A percentile compares a stretch with the other conserved stretches of the same genome.
These are phyloP conservation scores for Sporodiniella umbellata DNA, from an alignment of 371 early-diverging fungal species.

Conservation along the genomic window DNA sequence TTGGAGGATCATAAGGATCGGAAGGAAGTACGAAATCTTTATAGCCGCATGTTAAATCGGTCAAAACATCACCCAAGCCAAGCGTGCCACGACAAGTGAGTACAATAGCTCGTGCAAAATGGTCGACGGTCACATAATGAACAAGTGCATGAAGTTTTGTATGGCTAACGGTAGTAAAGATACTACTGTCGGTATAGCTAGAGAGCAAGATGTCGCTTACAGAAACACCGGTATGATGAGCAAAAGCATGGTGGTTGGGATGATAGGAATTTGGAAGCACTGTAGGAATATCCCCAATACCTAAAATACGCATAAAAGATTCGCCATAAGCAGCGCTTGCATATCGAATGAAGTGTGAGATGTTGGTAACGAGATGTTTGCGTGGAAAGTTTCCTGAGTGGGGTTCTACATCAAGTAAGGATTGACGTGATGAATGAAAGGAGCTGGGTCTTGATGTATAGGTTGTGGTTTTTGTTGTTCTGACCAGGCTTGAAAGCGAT, in stretches of 20 bases:
- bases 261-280: constrained; percentile 45
- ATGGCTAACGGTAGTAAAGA: constrained; percentile 24
- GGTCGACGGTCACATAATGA: constrained; percentile 85
- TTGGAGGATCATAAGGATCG: constrained; percentile 10
- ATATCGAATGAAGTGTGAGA: constrained; percentile 74
- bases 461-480: constrained; percentile 32
- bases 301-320: constrained; percentile 80
- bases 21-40: constrained; percentile 54
- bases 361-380: constrained; percentile 64
- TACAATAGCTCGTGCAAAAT: constrained; percentile 69
- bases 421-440: constrained; percentile 2
- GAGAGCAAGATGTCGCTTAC: constrained; percentile 65
- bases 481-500: constrained; percentile 29
- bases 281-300: constrained; percentile 64
- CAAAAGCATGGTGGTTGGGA: constrained; percentile 71
- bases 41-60: constrained; percentile 85
- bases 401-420: constrained; percentile 22
- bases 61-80: constrained; percentile 81
- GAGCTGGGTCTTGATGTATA: constrained; percentile 11
- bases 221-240: constrained; percentile 64
- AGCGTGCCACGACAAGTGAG: constrained; percentile 90
- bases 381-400: constrained; percentile 52
- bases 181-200: constrained; percentile 51
- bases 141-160: constrained; percentile 74
- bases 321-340: constrained; percentile 81